These are phyloP conservation scores for Rhododendron griersonianum DNA, from an alignment of 148 eudicot genomes.

Conservation along the genomic window DNA sequence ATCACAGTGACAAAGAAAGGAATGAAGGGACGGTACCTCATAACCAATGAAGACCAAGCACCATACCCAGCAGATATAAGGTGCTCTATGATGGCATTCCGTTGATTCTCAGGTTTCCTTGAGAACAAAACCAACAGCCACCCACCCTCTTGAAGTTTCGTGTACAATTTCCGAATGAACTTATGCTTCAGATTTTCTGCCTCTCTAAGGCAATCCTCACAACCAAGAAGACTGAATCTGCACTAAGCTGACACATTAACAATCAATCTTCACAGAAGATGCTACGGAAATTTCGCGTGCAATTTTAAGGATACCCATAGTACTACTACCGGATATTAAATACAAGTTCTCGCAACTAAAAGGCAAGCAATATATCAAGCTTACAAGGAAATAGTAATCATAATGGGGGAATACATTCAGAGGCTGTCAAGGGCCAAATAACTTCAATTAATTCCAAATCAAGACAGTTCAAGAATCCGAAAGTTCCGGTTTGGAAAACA, in stretches of 20 bases:
- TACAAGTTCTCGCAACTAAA: neutral
- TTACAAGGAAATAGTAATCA: neutral
- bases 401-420: neutral
- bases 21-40: conserved; percentile 29
- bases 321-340: neutral
- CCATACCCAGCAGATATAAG: conserved; percentile 27
- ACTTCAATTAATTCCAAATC: neutral
- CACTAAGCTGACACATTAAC: conserved; percentile 1
- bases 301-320: neutral
- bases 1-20: neutral
- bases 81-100: conserved; percentile 17
- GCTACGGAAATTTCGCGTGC: neutral
- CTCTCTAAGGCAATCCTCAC: conserved; percentile 17
- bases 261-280: neutral
- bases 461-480: neutral
- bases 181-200: conserved; percentile 18
- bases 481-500: neutral
- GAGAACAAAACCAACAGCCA: conserved; percentile 35
- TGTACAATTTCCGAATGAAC: conserved; percentile 19
- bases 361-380: neutral
- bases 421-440: neutral
- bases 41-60: conserved; percentile 28
- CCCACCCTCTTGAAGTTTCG: conserved; percentile 29
- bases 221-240: conserved; percentile 14
- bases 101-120: conserved; percentile 28